Evolutionary conservation across 2,329 filamentous ascomycete genomes (phyloP).

Genomic region (Cordyceps tenuipes): DNA sequence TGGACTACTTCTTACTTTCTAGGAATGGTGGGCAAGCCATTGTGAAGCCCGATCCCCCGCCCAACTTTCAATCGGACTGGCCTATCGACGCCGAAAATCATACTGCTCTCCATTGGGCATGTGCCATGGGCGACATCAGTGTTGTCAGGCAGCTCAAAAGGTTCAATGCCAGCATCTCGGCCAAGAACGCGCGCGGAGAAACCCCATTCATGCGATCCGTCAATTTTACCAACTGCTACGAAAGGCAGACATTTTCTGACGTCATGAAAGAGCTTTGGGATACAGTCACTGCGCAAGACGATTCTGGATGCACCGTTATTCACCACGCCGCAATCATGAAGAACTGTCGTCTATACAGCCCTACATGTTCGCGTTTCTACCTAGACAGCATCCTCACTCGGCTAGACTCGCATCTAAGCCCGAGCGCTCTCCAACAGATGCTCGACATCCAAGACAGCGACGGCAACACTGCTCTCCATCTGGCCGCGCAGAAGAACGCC

Average conservation of each 20-base stretch:
- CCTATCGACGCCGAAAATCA: constrained; percentile 90
- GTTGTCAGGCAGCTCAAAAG: constrained; percentile 81
- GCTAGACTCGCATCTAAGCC: constrained; percentile 60
- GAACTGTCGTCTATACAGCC: constrained; percentile 70
- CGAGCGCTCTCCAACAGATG: constrained; percentile 66
- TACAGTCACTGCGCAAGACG: constrained; percentile 73
- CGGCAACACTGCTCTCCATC: constrained; percentile 76
- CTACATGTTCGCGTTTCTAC: constrained; percentile 86
- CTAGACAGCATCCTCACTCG: constrained; percentile 85
- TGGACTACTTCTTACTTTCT: constrained; percentile 92
- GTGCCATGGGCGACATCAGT: constrained; percentile 91
- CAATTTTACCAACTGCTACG: constrained; percentile 93
- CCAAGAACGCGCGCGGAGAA: constrained; percentile 66
- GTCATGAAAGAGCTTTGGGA: constrained; percentile 77
- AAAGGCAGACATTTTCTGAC: constrained; percentile 81
- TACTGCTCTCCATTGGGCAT: constrained; percentile 93
- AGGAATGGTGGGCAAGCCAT: constrained; percentile 64
- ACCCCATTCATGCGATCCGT: constrained; percentile 93
- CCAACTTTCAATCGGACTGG: constrained; percentile 81
- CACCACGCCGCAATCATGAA: constrained; percentile 91
- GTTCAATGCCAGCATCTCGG: constrained; percentile 66
- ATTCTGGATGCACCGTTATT: constrained; percentile 77
- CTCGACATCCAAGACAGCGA: constrained; percentile 77
- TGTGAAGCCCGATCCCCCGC: constrained; percentile 67
- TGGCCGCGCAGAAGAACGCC: constrained; percentile 72